Evolutionary conservation across 2,329 filamentous ascomycete genomes (phyloP).

Genomic region (Trichoderma citrinoviride): DNA sequence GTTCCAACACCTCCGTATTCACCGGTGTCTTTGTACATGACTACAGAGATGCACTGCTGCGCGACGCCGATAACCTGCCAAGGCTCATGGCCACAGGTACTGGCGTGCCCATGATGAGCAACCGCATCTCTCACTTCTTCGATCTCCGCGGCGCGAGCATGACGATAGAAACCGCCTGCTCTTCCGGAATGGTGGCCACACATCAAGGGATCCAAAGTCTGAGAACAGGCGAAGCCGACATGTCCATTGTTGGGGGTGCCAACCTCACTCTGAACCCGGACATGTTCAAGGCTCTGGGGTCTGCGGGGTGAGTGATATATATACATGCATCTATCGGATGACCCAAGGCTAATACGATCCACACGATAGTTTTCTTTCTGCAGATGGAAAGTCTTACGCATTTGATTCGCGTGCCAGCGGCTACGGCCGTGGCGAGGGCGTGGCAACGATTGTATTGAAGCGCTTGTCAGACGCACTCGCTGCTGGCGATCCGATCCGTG

Average conservation of each 20-base stretch:
- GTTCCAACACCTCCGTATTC: conserved; percentile 2
- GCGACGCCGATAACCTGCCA: conserved; percentile 1
- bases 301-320: too few species aligned
- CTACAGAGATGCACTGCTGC: background rate
- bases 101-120: background rate
- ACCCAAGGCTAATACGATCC: too few species aligned
- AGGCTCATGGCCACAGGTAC: background rate
- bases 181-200: background rate
- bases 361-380: background rate
- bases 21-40: background rate
- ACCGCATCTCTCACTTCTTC: conserved; percentile 20
- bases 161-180: conserved; percentile 19
- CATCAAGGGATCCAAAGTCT: conserved; percentile 8
- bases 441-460: conserved; percentile 6
- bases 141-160: conserved; percentile 15
- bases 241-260: conserved; percentile 20
- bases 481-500: conserved; percentile 8
- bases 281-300: background rate
- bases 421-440: conserved; percentile 19
- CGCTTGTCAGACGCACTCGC: background rate
- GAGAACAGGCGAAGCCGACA: background rate
- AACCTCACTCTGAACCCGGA: conserved; percentile 24
- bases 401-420: conserved; percentile 6
- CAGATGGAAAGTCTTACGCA: conserved; percentile 9
- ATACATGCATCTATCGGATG: too few species aligned